Percentiles rank a stretch among this genome's conserved stretches.
Conservation (phyloP, 2,329 filamentous ascomycete species). For the Arthrobotrys entomopaga region DNA sequence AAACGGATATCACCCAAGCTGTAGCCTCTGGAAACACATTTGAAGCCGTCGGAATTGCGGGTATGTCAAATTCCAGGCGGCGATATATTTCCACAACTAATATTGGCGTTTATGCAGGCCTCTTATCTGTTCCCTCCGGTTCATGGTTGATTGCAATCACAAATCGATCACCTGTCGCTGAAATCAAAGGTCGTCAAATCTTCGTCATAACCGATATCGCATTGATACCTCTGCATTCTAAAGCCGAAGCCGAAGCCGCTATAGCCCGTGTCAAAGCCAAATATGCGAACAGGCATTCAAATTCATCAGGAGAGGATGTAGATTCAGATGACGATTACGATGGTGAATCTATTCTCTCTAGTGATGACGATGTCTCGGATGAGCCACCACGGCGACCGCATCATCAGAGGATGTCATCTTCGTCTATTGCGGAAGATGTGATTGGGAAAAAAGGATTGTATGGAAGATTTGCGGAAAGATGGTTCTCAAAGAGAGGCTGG, state of each 20-base stretch:
- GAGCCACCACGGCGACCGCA: constrained; percentile 54
- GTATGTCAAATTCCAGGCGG: constrained; percentile 61
- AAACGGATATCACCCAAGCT: constrained; percentile 60
- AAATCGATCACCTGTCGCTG: constrained; percentile 85
- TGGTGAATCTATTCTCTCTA: constrained; percentile 60
- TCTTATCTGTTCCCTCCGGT: constrained; percentile 78
- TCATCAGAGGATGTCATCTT: constrained; percentile 62
- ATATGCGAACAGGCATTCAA: constrained; percentile 62
- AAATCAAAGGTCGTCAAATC: constrained; percentile 77
- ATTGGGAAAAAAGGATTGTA: constrained; percentile 84
- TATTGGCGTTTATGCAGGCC: constrained; percentile 67
- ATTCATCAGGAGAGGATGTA: constrained; percentile 59
- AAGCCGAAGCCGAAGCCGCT: constrained; percentile 76
- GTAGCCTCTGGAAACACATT: constrained; percentile 61
- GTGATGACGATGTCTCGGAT: constrained; percentile 61
- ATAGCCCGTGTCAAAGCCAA: constrained; percentile 71
- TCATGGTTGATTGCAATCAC: constrained; percentile 90
- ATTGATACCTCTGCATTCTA: constrained; percentile 85
- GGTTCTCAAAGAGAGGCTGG: constrained; percentile 90
- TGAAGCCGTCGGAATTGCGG: constrained; percentile 68
- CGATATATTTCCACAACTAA: constrained; percentile 13
- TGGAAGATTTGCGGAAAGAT: constrained; percentile 86
- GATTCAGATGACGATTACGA: constrained; percentile 67
- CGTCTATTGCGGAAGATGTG: constrained; percentile 86
- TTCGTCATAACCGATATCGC: constrained; percentile 90